Evolutionary conservation across 331 rosid species (phyloP).

Genomic region (Cydonia oblonga): DNA sequence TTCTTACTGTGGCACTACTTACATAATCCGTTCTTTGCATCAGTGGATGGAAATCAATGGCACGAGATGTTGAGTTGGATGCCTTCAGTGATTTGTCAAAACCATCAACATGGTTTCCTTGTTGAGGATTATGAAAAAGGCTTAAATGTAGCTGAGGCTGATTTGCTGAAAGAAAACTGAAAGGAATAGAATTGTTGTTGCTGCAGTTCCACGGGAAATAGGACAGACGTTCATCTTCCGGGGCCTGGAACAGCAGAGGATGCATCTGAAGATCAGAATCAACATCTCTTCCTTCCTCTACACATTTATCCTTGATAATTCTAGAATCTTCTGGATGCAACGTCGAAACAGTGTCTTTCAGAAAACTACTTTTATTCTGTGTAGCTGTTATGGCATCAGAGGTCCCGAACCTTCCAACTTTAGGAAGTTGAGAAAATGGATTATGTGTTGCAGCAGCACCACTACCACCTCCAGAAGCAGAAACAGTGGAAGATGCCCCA

Average conservation of each 20-base stretch:
- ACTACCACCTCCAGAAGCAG: slow-evolving; percentile 31
- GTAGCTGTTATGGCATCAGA: slow-evolving; percentile 14
- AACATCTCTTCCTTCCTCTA: slow-evolving; percentile 36
- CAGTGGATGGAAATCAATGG: slow-evolving; percentile 94
- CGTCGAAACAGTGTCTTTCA: slow-evolving; percentile 20
- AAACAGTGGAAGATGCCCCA: slow-evolving; percentile 34
- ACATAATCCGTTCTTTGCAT: slow-evolving; percentile 56
- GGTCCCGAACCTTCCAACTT: slow-evolving; percentile 20
- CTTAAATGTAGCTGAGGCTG: slow-evolving; percentile 71
- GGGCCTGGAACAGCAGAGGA: slow-evolving; percentile 77
- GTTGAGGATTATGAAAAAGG: slow-evolving; percentile 57
- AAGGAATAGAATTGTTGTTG: slow-evolving; percentile 45
- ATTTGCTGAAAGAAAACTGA: slow-evolving; percentile 54
- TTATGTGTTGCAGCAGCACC: slow-evolving; percentile 27
- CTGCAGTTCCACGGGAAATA: slow-evolving; percentile 46
- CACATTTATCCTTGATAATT: slow-evolving; percentile 28
- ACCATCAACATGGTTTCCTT: slow-evolving; percentile 37
- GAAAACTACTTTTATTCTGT: slow-evolving; percentile 7
- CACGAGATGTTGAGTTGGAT: slow-evolving; percentile 33
- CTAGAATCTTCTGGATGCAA: slow-evolving; percentile 29
- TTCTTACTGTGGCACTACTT: neutral
- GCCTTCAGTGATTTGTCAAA: slow-evolving; percentile 32
- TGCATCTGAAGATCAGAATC: slow-evolving; percentile 76
- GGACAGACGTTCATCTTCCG: slow-evolving; percentile 49
- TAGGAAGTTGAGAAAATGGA: slow-evolving; percentile 31